Evolutionary conservation across 2,329 filamentous ascomycete species (phyloP).

Genomic region (Xenosphaeropsis pyriputrescens): DNA sequence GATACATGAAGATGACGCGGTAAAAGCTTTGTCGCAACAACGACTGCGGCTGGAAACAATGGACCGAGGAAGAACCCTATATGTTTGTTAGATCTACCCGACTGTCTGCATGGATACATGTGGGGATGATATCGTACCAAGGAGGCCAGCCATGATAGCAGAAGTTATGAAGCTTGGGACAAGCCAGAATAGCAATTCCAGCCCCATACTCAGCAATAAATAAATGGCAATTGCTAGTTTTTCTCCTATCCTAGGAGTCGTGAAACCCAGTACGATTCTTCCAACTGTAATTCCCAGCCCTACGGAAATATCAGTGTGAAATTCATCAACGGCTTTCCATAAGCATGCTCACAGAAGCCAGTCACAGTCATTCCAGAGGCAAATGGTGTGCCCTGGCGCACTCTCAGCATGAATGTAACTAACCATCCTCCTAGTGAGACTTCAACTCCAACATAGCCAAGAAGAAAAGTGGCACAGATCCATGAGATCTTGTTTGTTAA

Average conservation of each 20-base stretch:
- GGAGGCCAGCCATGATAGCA: slow-evolving; percentile 52
- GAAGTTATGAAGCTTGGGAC: slow-evolving; percentile 64
- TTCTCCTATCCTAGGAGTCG: slow-evolving; percentile 62
- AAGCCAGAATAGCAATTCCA: slow-evolving; percentile 69
- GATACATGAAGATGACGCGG: slow-evolving; percentile 61
- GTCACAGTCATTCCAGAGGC: slow-evolving; percentile 62
- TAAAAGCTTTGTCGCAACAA: slow-evolving; percentile 60
- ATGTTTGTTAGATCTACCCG: too few relatives aligned
- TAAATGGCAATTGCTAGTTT: slow-evolving; percentile 50
- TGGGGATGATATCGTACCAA: slow-evolving; percentile 16
- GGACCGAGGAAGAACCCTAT: slow-evolving; percentile 66
- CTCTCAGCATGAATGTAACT: slow-evolving; percentile 72
- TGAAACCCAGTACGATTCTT: slow-evolving; percentile 57
- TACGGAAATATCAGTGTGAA: too few relatives aligned
- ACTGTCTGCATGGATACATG: too few relatives aligned
- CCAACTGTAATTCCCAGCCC: slow-evolving; percentile 68
- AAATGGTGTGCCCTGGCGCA: slow-evolving; percentile 55
- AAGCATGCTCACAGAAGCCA: slow-evolving; percentile 40
- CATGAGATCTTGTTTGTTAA: slow-evolving; percentile 44
- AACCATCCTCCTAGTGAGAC: slow-evolving; percentile 70
- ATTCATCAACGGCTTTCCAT: too few relatives aligned
- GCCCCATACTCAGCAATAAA: slow-evolving; percentile 42
- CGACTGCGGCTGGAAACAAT: slow-evolving; percentile 61
- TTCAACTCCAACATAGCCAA: slow-evolving; percentile 69
- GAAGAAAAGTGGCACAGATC: slow-evolving; percentile 59